These are phyloP conservation scores for Agapanthus africanus DNA, from an alignment of 106 monocot species.

Conservation along the genomic window DNA sequence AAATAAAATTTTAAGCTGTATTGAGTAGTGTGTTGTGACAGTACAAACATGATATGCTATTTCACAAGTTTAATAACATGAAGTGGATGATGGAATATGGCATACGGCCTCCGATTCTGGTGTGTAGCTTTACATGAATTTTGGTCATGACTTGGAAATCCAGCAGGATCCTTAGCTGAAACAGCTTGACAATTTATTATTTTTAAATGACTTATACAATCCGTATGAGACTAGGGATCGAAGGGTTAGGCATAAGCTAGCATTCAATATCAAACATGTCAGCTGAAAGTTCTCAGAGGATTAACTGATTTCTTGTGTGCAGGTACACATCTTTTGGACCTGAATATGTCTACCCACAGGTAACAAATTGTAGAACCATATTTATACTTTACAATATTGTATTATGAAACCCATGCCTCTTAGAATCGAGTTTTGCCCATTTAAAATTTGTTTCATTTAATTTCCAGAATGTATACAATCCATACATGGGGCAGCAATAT, in stretches of 20 bases:
- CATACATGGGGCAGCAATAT: constrained; percentile 56
- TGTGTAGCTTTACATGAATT: neutral
- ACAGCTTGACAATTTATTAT: neutral
- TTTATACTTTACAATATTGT: constrained; percentile 1
- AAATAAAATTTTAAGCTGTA: neutral
- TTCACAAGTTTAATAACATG: neutral
- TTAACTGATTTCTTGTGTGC: constrained; percentile 23
- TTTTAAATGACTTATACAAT: neutral
- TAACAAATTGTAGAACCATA: constrained; percentile 17
- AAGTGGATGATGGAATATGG: neutral
- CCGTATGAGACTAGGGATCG: neutral
- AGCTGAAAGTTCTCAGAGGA: constrained; percentile 7
- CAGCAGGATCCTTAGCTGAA: neutral
- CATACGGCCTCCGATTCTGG: neutral
- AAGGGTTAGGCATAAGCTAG: neutral
- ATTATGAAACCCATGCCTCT: neutral
- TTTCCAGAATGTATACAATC: constrained; percentile 53
- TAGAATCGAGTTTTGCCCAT: neutral
- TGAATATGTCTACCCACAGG: constrained; percentile 72
- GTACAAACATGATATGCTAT: neutral
- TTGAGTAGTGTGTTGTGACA: neutral
- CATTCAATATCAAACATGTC: neutral
- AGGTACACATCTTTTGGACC: constrained; percentile 59
- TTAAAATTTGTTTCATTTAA: neutral
- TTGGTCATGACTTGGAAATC: neutral